phyloP scores from a whole-genome alignment of 2,329 filamentous ascomycete species.

The Escovopsis sp. region DNA sequence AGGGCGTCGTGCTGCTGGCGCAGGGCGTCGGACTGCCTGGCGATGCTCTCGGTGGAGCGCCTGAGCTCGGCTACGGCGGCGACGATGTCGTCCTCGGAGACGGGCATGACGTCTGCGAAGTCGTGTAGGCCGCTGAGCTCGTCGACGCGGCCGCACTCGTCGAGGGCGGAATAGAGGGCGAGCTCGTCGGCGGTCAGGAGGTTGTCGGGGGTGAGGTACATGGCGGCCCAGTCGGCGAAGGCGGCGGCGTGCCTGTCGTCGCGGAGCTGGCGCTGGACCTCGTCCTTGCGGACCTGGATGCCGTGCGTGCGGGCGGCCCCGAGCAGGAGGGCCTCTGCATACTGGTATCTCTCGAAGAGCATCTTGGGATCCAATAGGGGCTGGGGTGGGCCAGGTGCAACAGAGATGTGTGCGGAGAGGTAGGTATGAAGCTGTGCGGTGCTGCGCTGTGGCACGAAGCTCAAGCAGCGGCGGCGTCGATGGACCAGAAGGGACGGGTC shows the following conservation, averaged over 20 bases:
- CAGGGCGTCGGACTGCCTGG: slow-evolving; percentile 46
- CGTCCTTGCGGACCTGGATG: slow-evolving; percentile 18
- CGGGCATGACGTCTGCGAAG: slow-evolving; percentile 30
- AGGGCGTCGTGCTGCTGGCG: slow-evolving; percentile 47
- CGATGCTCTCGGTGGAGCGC: slow-evolving; percentile 46
- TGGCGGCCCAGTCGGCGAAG: slow-evolving; percentile 31
- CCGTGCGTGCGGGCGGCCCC: slow-evolving; percentile 18
- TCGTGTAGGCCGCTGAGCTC: slow-evolving; percentile 29
- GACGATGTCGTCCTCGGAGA: slow-evolving; percentile 44
- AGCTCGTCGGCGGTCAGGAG: slow-evolving; percentile 39
- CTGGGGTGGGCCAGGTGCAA: too few species aligned
- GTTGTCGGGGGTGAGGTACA: slow-evolving; percentile 33
- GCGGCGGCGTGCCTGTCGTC: slow-evolving; percentile 19
- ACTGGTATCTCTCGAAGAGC: slow-evolving; percentile 13
- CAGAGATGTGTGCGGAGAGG: too few species aligned
- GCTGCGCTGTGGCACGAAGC: too few species aligned
- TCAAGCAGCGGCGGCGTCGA: too few species aligned
- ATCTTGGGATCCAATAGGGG: slow-evolving; percentile 6
- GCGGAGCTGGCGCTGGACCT: slow-evolving; percentile 21
- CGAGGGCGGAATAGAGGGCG: slow-evolving; percentile 34
- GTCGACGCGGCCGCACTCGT: slow-evolving; percentile 32
- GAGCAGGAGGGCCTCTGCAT: slow-evolving; percentile 19
- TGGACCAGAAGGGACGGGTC: too few species aligned
- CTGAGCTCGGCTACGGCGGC: slow-evolving; percentile 48
- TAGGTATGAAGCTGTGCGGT: too few species aligned